A percentile compares a stretch with the other conserved stretches of the same genome.
phyloP scores from a whole-genome alignment of 2,329 filamentous ascomycete genomes.

The Botrytis sinoallii region DNA sequence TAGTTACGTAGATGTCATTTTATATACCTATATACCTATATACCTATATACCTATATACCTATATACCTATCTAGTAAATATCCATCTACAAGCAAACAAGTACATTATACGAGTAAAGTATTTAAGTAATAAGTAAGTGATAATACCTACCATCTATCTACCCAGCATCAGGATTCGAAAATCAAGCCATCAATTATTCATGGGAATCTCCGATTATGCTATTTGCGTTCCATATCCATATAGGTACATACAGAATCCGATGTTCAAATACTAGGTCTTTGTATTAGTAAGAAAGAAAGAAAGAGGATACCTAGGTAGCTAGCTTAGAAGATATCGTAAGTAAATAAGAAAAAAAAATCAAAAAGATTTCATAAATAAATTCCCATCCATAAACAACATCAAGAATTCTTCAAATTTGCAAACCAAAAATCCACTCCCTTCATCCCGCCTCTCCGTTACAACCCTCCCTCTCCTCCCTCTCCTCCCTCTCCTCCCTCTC shows the following conservation, averaged over 20 bases:
- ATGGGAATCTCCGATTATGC: too few relatives aligned
- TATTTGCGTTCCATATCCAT: too few relatives aligned
- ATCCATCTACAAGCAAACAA: background rate
- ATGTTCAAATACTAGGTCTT: background rate
- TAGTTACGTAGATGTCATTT: background rate
- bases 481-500: background rate
- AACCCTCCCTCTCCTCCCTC: background rate
- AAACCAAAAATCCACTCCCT: background rate
- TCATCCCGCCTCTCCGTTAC: background rate
- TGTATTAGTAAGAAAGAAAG: background rate
- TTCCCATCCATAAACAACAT: background rate
- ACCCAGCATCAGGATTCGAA: too few relatives aligned
- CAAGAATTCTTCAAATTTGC: background rate
- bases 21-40: background rate
- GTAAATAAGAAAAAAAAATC: too few relatives aligned
- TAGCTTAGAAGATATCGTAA: background rate
- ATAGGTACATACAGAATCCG: too few relatives aligned
- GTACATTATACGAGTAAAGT: background rate
- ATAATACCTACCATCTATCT: background rate
- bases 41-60: background rate
- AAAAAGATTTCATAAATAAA: too few relatives aligned
- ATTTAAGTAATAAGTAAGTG: background rate
- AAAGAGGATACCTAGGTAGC: too few relatives aligned
- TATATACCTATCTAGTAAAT: background rate
- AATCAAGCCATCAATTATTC: too few relatives aligned